Conservation (phyloP, 495 filamentous ascomycete genomes). For the Xylaria scruposa region DNA sequence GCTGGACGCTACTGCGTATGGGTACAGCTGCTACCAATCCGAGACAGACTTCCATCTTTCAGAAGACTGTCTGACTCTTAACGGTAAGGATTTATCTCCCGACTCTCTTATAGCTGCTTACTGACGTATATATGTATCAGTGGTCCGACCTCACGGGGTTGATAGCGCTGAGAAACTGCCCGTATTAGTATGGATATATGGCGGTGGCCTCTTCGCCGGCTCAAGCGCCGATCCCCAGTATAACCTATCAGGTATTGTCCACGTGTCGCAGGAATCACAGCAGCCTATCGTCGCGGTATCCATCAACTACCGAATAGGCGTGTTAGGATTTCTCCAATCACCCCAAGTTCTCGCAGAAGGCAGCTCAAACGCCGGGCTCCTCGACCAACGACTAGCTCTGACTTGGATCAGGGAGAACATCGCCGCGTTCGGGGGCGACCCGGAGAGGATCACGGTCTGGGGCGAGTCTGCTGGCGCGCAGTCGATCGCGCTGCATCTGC, state of each 20-base stretch:
- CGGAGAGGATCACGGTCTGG: conserved; percentile 53
- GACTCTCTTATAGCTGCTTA: background rate
- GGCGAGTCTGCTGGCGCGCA: conserved; percentile 47
- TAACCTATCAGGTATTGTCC: conserved; percentile 44
- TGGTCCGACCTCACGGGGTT: background rate
- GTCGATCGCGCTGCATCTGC: background rate
- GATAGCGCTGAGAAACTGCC: conserved; percentile 32
- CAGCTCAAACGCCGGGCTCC: conserved; percentile 16
- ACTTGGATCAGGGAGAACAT: conserved; percentile 58
- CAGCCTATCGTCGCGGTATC: conserved; percentile 1
- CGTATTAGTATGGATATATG: conserved; percentile 65
- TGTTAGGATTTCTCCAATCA: background rate
- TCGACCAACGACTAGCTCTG: conserved; percentile 44
- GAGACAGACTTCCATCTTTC: background rate
- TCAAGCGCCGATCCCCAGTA: conserved; percentile 55
- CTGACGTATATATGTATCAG: background rate
- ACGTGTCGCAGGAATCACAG: background rate
- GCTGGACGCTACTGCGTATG: background rate
- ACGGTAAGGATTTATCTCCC: background rate
- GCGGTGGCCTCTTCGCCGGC: conserved; percentile 62
- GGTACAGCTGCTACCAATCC: background rate
- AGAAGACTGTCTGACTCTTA: conserved; percentile 15
- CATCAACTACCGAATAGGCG: background rate
- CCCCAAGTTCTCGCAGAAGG: background rate
- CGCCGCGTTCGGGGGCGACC: conserved; percentile 46